These are phyloP conservation scores for Picochlorum sp. DNA, from an alignment of 139 green algal genomes.

Conservation along the genomic window DNA sequence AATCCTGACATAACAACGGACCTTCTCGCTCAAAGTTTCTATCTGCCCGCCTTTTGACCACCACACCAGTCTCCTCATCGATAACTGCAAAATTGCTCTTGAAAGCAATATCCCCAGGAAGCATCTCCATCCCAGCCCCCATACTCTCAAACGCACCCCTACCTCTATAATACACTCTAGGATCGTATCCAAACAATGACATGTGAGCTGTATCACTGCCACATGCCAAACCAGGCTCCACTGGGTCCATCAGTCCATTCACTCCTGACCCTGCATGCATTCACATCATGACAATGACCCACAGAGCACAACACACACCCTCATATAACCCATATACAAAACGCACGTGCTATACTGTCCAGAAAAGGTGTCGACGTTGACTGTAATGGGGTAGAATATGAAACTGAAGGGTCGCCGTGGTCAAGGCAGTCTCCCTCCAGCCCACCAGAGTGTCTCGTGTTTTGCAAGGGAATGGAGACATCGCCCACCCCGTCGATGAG, in stretches of 20 bases:
- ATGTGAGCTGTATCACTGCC: constrained; percentile 92
- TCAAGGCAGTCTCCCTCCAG: too few species aligned
- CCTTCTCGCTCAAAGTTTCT: constrained; percentile 80
- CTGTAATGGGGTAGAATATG: too few species aligned
- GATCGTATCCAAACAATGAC: constrained; percentile 86
- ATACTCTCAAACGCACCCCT: constrained; percentile 86
- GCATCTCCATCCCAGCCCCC: constrained; percentile 79
- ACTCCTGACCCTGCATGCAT: constrained; percentile 60
- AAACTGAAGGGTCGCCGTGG: too few species aligned
- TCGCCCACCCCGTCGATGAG: constrained; percentile 89
- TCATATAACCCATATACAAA: background rate
- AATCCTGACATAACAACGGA: constrained; percentile 63
- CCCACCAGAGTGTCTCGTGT: too few species aligned
- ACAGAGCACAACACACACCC: background rate
- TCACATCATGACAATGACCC: background rate
- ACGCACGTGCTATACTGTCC: constrained; percentile 63
- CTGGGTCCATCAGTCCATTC: constrained; percentile 87
- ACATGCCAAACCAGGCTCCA: constrained; percentile 88
- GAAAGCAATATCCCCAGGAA: constrained; percentile 87
- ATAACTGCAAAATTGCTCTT: constrained; percentile 92
- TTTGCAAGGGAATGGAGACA: constrained; percentile 55
- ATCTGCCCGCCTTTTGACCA: constrained; percentile 68
- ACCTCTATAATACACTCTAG: constrained; percentile 68
- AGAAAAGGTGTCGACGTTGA: constrained; percentile 52
- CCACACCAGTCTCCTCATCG: constrained; percentile 46